Base-by-base conservation (phyloP, 768 basidiomycete genomes). In the Galerina marginata region DNA sequence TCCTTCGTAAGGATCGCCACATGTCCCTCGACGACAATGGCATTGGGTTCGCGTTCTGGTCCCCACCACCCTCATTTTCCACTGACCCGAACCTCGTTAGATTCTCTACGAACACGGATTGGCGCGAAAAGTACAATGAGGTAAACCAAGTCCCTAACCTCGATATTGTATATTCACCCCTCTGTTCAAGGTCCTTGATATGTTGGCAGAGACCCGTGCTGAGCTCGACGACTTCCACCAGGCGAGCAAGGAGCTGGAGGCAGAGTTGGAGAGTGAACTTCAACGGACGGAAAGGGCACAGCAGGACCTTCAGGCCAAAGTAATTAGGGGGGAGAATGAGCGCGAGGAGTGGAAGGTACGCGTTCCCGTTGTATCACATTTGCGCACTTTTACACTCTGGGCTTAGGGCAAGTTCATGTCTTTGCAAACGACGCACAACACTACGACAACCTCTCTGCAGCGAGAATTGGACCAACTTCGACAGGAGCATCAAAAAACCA, bases 261-360 rank as follows among this genome's bases (percentile, higher is more conserved):
- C 94, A 58, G 96, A 98, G 75, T 77, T 98, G 65, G 95, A 96
- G 81, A 84, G 84, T 63, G 96, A 99, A 73, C 79, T 99, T 58
- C 92, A 92, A 70, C 82, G 90, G 55, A 92, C 93, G 42, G 93
- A 96, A 78, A 91, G 88, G 74, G 82, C 90, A 1, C 91, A 94
- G 71, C 86, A 88, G 71, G 93, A 93, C 23, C 83, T 93, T 37
- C 87, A 82, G 77, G 81, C 86, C 66, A 93, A 89, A 74, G 87
- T 85, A 29, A 79, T 83, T 36, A 86, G 82, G 67, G 83, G 90
- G 49, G 91, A 93, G 69, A 74, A 74, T 40, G 94, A 95, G 71
- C 83, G 88, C 63, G 94, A 96, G 63, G 90, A 94, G 33, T 96
- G 95, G 95, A 96, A 96, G 89, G 95, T 94, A 59, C 55, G 85